Evolutionary conservation across 352 stramenopile species (phyloP).

Genomic region (Aphanomyces euteiches): DNA sequence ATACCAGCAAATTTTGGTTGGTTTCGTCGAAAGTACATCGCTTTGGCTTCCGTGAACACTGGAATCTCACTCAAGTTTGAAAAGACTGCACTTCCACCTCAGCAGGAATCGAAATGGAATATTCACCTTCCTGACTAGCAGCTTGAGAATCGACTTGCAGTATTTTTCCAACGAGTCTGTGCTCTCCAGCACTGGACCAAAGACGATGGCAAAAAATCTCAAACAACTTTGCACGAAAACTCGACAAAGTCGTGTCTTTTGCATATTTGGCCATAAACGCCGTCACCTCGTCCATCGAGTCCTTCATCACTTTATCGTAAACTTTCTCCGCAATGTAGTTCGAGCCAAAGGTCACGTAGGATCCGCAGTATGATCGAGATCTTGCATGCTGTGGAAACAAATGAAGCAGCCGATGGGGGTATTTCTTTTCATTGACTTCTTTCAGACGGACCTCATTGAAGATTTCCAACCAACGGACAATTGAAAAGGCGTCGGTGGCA

Average conservation of each 20-base stretch:
- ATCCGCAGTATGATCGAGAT: background rate
- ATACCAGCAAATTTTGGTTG: background rate
- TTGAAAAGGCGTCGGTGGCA: background rate
- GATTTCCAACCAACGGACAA: background rate
- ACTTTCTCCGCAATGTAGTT: background rate
- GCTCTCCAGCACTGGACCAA: background rate
- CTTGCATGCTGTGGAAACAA: background rate
- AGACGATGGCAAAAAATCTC: slow-evolving; percentile 1
- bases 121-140: background rate
- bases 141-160: no score
- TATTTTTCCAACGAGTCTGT: no score
- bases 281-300: background rate
- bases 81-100: background rate
- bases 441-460: background rate
- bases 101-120: no score
- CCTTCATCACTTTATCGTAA: background rate
- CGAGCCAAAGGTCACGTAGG: background rate
- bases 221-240: background rate
- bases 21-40: background rate
- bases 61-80: slow-evolving; percentile 1
- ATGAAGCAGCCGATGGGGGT: background rate
- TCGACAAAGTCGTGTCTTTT: background rate
- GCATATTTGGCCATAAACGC: background rate
- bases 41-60: background rate
- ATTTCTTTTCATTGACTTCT: background rate